These are phyloP conservation scores for Verruconis gallopava DNA, from an alignment of 2,329 filamentous ascomycete species.

Conservation along the genomic window DNA sequence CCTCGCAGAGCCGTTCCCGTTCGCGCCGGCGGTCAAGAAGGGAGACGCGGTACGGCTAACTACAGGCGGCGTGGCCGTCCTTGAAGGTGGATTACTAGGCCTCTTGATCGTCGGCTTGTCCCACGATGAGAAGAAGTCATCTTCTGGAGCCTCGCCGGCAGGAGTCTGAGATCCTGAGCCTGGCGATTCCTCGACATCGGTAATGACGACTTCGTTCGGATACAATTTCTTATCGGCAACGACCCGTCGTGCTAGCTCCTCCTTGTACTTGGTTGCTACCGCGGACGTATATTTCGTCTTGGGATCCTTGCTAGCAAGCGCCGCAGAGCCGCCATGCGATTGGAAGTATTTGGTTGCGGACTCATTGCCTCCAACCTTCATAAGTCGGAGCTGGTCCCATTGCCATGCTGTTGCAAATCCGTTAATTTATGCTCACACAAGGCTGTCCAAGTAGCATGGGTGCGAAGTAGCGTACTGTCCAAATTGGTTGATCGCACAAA, in stretches of 20 bases:
- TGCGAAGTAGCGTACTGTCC: constrained; percentile 56
- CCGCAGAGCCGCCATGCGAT: constrained; percentile 84
- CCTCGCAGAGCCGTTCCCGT: constrained; percentile 50
- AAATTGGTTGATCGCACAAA: constrained; percentile 98
- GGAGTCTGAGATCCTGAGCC: constrained; percentile 55
- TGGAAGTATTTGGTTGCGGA: constrained; percentile 98
- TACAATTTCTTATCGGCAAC: constrained; percentile 75
- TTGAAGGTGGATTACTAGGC: constrained; percentile 83
- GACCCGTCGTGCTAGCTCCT: constrained; percentile 79
- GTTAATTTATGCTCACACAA: too few relatives aligned
- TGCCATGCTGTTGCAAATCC: constrained; percentile 76
- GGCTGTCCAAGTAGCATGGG: too few relatives aligned
- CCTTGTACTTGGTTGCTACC: constrained; percentile 95
- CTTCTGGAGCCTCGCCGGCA: constrained; percentile 58
- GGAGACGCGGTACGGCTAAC: constrained; percentile 77
- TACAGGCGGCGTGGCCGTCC: constrained; percentile 73
- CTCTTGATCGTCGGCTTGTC: constrained; percentile 96
- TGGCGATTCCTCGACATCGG: constrained; percentile 51
- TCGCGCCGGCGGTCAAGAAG: constrained; percentile 60
- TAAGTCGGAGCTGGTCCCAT: constrained; percentile 93
- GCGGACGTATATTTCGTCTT: constrained; percentile 95
- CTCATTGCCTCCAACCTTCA: constrained; percentile 98
- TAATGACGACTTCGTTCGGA: constrained; percentile 74
- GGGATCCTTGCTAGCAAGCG: constrained; percentile 87
- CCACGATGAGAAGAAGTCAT: constrained; percentile 99